phyloP scores from a whole-genome alignment of 768 basidiomycete genomes.

The Asterophora parasitica region DNA sequence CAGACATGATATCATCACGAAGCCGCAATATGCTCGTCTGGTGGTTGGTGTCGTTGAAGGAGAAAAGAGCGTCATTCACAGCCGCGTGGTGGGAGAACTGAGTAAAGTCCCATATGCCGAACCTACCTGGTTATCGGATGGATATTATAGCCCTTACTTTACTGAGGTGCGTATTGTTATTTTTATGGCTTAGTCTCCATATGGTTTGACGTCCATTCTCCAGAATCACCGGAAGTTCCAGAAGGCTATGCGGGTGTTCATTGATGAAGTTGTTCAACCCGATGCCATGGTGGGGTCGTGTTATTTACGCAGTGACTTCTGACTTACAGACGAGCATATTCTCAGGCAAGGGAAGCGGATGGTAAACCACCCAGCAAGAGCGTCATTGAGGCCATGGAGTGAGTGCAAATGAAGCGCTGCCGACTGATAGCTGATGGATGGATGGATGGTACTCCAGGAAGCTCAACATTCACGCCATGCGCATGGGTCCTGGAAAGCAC shows the following conservation, averaged over 20 bases:
- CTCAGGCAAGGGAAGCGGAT: constrained; percentile 72
- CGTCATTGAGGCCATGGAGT: constrained; percentile 75
- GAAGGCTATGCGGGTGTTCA: constrained; percentile 60
- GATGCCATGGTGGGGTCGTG: constrained; percentile 40
- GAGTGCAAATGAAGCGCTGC: constrained; percentile 26
- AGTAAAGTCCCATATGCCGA: constrained; percentile 89
- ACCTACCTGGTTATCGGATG: constrained; percentile 69
- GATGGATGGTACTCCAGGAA: constrained; percentile 34
- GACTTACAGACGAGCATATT: constrained; percentile 27
- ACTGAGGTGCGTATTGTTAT: constrained; percentile 51
- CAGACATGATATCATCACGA: constrained; percentile 77
- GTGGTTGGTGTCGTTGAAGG: constrained; percentile 72
- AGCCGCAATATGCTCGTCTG: constrained; percentile 72
- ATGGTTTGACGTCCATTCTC: constrained; percentile 13
- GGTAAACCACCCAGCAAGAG: constrained; percentile 81
- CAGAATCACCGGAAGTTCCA: constrained; percentile 63
- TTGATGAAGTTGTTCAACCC: constrained; percentile 64
- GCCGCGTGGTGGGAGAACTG: constrained; percentile 55
- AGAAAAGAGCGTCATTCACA: constrained; percentile 55
- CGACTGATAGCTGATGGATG: constrained; percentile 34
- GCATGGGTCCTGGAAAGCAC: constrained; percentile 90
- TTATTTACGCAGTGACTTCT: not conserved
- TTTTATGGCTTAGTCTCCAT: constrained; percentile 15
- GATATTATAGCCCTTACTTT: constrained; percentile 76
- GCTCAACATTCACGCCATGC: constrained; percentile 82